Evolutionary conservation across 257 asterid species (phyloP), one percentile per base, ranked within the genome.

Genomic region (Asclepias syriaca): DNA sequence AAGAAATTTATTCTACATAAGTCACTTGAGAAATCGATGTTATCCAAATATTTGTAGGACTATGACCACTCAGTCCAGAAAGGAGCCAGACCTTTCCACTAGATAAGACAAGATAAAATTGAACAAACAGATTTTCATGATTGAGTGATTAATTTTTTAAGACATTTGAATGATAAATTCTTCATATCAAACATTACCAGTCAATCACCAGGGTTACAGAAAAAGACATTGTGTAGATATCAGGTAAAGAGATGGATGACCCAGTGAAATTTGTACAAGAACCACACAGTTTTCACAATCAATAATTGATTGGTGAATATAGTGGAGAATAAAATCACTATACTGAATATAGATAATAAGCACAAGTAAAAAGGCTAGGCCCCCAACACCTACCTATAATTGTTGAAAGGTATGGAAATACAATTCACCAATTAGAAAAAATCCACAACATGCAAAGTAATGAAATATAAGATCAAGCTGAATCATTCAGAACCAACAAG

Each of bases 21-120:
- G 74, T 37, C n/a, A 68, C 55, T 70, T 45, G 61, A 32, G 56
- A 51, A 49, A 70, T 10, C 48, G 55, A 56, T 67, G 68, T 40
- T 4, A 55, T 29, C 66, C 45, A 61, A 22, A 61, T 6, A 32
- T 14, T 14, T 18, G 4, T 27, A 32, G 45, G 22, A 27, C 18
- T 21, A 21, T 56, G 34, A 56, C 63, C 24, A 56, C 5, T 21
- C 40, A 32, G 66, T n/a, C 63, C 2, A 24, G 51, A 39, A 21
- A 37, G 5, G 8, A 29, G 46, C 13, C 11, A n/a, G 65, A 45
- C 27, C 13, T 71, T 22, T 21, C 40, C 14, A 71, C 27, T 3
- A 51, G 19, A 39, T 14, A 51, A 4, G n/a, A 16, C 22, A 24
- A 39, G 55, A 32, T 6, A 43, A n/a, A 56, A 3, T 2, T 14